A percentile compares a stretch with the other conserved stretches of the same genome.
These are phyloP conservation scores for Alternaria postmessia DNA, from an alignment of 2,329 filamentous ascomycete genomes.

Conservation along the genomic window DNA sequence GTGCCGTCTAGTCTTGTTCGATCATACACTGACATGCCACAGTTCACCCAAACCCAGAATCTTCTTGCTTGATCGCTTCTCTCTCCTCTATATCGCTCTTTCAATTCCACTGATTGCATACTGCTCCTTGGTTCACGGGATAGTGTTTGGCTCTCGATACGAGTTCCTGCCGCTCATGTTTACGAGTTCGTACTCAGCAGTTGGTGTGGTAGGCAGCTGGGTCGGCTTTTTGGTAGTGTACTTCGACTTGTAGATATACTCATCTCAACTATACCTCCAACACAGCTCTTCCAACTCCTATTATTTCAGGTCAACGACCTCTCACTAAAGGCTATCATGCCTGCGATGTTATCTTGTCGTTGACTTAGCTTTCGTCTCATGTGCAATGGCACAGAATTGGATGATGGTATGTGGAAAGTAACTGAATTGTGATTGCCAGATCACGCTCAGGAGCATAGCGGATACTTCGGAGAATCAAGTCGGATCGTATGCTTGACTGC, in stretches of 20 bases:
- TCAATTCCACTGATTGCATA: slow-evolving; percentile 91
- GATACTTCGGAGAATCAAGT: not conserved
- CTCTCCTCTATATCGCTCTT: slow-evolving; percentile 85
- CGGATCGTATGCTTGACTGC: not conserved
- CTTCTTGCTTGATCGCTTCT: slow-evolving; percentile 91
- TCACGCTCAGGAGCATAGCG: not conserved
- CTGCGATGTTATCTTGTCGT: not conserved
- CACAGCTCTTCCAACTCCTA: not conserved
- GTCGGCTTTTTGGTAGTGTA: slow-evolving; percentile 93
- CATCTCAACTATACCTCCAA: not conserved
- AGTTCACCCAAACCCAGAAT: slow-evolving; percentile 78
- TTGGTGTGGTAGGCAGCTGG: slow-evolving; percentile 97
- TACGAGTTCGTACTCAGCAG: slow-evolving; percentile 89
- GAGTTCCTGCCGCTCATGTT: slow-evolving; percentile 98
- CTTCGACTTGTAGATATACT: slow-evolving; percentile 59
- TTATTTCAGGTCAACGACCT: not conserved
- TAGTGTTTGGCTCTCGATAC: slow-evolving; percentile 82
- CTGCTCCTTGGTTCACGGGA: slow-evolving; percentile 80
- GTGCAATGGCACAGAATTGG: not conserved
- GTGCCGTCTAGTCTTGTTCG: slow-evolving; percentile 29
- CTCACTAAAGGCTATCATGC: not conserved
- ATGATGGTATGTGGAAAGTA: not conserved
- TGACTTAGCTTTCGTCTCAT: not conserved
- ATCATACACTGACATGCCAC: slow-evolving; percentile 22
- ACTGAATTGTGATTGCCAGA: not conserved